These are phyloP conservation scores for Crithidia expoeki DNA, from an alignment of 208 protist species.

Conservation along the genomic window DNA sequence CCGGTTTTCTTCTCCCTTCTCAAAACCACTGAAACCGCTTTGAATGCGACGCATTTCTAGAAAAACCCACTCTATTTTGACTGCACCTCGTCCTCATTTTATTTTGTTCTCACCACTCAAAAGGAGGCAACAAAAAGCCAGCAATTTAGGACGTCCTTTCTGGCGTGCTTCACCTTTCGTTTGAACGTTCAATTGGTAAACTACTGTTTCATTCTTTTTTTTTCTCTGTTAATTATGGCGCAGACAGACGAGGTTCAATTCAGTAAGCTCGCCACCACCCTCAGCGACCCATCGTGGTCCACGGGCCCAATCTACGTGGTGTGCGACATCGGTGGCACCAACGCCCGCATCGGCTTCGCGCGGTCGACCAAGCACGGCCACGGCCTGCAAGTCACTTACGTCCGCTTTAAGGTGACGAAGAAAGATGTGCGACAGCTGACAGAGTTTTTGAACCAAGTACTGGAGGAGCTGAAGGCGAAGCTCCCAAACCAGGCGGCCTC, in stretches of 20 bases:
- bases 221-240: constrained; percentile 2
- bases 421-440: constrained; percentile 50
- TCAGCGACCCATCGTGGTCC: constrained; percentile 37
- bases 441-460: constrained; percentile 50
- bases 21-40: background rate
- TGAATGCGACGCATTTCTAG: background rate
- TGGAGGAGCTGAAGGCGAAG: constrained; percentile 36
- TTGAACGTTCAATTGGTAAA: no score
- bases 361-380: constrained; percentile 5
- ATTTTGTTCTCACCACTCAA: no score
- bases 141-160: no score
- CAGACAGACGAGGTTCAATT: constrained; percentile 38
- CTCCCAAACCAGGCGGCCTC: constrained; percentile 18
- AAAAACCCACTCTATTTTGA: no score
- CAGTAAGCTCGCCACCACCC: constrained; percentile 33
- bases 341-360: constrained; percentile 71
- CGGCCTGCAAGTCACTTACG: constrained; percentile 41
- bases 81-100: no score
- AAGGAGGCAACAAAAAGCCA: no score
- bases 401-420: constrained; percentile 56
- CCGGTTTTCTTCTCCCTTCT: no score
- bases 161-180: no score
- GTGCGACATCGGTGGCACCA: constrained; percentile 77
- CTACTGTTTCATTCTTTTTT: no score
- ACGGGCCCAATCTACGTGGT: constrained; percentile 58